Base-by-base conservation (phyloP, 768 basidiomycete species). In the Chalciporus pseudorubinellus region DNA sequence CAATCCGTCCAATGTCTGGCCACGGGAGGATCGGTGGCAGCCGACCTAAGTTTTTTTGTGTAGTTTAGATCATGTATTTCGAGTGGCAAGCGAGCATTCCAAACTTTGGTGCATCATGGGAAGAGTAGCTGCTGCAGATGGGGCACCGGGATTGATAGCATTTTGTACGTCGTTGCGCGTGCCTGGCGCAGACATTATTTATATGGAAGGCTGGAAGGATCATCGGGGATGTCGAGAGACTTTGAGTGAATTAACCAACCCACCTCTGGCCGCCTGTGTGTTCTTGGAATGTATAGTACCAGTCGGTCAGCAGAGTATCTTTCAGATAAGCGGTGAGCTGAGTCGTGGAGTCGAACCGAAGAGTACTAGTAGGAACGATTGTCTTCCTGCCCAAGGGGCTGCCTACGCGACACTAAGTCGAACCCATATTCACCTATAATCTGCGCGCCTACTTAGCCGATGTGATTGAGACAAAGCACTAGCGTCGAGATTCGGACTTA, bases 1-100 rank as follows among this genome's bases (percentile, higher is more conserved):
- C 97, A 29, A 91, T 80, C 39, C 82, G 77, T 9, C 93, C 93
- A 47, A 99, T 90, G 67, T 92, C 87, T 20, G 89, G 90, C 83
- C 82, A 89, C 0, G 79, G 82, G 7, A 87, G 73, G 44, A 66
- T 52, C 8, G 85, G 85, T 12, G 80, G 74, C 10, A 57, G 70
- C 50, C 75, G 77, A 46, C 63, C 72, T 63, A 29, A 14, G 20
- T 33, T 24, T 8, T 6, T 18, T 47, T 55, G n/a, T n/a, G n/a
- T 44, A 51, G 57, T 43, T 28, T 38, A 14, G 7, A 31, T 14
- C 3, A 12, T 21, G 29, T 22, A n/a, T n/a, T 18, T n/a, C 6
- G 19, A 29, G 16, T 48, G 44, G 21, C n/a, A 21, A 51, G 18
- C 3, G 26, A 26, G n/a, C 5, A 9, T 26, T 2, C 31, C 72